Evolutionary conservation across 257 asterid genomes (phyloP), one percentile per base, ranked within the genome.

Genomic region (Capsicum baccatum): DNA sequence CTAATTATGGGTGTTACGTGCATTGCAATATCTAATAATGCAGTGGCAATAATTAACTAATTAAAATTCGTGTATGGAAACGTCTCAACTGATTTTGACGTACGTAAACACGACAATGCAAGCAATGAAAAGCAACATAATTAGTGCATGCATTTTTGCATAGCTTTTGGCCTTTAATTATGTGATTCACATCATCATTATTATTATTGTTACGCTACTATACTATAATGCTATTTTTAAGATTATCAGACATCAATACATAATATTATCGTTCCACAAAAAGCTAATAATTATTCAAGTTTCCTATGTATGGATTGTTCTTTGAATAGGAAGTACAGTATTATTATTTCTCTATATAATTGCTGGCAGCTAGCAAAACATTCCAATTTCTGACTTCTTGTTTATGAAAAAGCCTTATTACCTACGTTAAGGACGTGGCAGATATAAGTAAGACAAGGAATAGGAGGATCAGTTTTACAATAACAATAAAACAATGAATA

Each of bases 1-100:
- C 47, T 12, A 68, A 68, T 37, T 68, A 73, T 73, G 80, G 39
- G 59, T 47, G 80, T 21, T 74, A 74, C 60, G 81, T 74, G 81
- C 60, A 50, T 21, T 74, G 62, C 81, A 50, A 74, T 74, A 74
- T 74, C 62, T 54, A 44, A 52, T 21, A 74, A 74, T 50, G 81
- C 3, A 74, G 62, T 74, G 55, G 19, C 81, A 50, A 74, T 50
- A 11, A 71, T 71, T 19, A 47, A 44, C 57, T 48, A 19, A 10
- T 4, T 66, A 5, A 5, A 73, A 48, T 73, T 73, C 19, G 4
- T 21, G 6, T n/a, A n/a, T 44, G n/a, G 11, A n/a, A 71, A n/a
- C 12, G 4, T 56, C 59, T 50, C 8, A 74, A 50, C 57, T 50
- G 81, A 74, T 48, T 74, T 74, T 74, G 81, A 74, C 62, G 47